Evolutionary conservation across 2,329 filamentous ascomycete genomes (phyloP).

Genomic region (Aspergillus novofumigatus): DNA sequence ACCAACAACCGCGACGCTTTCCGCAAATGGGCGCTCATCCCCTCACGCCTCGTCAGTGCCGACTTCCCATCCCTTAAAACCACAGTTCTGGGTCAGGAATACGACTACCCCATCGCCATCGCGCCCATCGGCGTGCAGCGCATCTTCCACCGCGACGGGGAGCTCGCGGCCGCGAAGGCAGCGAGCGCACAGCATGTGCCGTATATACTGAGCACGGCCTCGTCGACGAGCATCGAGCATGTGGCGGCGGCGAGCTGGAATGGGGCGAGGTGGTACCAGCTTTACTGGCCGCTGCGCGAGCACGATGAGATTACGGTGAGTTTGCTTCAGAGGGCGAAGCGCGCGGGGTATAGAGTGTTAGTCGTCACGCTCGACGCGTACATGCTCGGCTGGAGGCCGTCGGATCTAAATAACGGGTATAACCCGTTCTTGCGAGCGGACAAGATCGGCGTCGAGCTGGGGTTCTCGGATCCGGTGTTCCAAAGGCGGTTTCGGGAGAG

Average conservation of each 20-base stretch:
- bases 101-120: slow-evolving; percentile 53
- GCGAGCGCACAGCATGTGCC: slow-evolving; percentile 58
- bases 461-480: slow-evolving; percentile 64
- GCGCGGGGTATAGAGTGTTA: slow-evolving; percentile 58
- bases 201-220: slow-evolving; percentile 63
- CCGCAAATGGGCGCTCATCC: slow-evolving; percentile 24
- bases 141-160: slow-evolving; percentile 62
- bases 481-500: slow-evolving; percentile 49
- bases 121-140: slow-evolving; percentile 67
- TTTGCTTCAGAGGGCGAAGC: slow-evolving; percentile 57
- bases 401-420: slow-evolving; percentile 59
- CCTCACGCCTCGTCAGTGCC: slow-evolving; percentile 24
- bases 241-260: slow-evolving; percentile 55
- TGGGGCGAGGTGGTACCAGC: slow-evolving; percentile 64
- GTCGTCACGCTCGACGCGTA: slow-evolving; percentile 71
- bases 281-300: slow-evolving; percentile 62
- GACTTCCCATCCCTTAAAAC: slow-evolving; percentile 46
- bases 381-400: slow-evolving; percentile 63
- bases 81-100: slow-evolving; percentile 48
- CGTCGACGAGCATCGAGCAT: slow-evolving; percentile 60
- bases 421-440: slow-evolving; percentile 26
- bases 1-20: slow-evolving; percentile 29
- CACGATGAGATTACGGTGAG: slow-evolving; percentile 62
- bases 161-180: slow-evolving; percentile 58
- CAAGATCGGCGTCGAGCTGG: slow-evolving; percentile 53